Conservation (phyloP, 306 rosid genomes). For the Quercus rubra region DNA sequence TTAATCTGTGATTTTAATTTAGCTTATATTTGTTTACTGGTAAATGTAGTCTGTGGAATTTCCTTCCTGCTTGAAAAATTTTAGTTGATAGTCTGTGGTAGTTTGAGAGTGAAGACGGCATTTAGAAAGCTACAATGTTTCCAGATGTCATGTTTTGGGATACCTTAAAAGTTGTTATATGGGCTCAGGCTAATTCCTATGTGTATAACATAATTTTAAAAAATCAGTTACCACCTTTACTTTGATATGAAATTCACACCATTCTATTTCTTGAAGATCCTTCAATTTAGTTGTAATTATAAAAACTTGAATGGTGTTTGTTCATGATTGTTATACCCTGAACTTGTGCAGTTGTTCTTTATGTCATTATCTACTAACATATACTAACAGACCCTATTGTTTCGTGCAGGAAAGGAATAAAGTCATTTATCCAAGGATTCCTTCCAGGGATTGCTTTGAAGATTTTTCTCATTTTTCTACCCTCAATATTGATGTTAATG, state of each 20-base stretch:
- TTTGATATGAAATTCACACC: not conserved
- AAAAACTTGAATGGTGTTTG: not conserved
- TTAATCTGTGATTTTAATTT: not conserved
- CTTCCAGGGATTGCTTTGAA: conserved; percentile 97
- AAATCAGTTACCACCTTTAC: not conserved
- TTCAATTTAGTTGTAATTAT: not conserved
- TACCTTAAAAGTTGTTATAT: not conserved
- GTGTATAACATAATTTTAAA: not conserved
- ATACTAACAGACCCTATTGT: conserved; percentile 2
- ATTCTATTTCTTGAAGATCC: not conserved
- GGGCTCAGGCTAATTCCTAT: not conserved
- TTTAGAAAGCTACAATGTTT: not conserved
- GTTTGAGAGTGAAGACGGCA: not conserved
- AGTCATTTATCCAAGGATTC: conserved; percentile 89
- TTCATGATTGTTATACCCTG: not conserved
- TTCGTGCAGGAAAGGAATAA: conserved; percentile 59
- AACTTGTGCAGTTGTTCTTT: not conserved
- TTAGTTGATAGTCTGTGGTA: not conserved
- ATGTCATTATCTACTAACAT: not conserved
- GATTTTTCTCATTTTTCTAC: conserved; percentile 84
- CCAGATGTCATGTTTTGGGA: not conserved
- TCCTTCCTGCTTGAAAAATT: not conserved
- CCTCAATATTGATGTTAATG: conserved; percentile 84
- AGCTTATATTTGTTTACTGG: not conserved
- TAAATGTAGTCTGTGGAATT: not conserved